Evolutionary conservation across 2,329 filamentous ascomycete genomes (phyloP).

Genomic region (Pseudocercospora macadamiae): DNA sequence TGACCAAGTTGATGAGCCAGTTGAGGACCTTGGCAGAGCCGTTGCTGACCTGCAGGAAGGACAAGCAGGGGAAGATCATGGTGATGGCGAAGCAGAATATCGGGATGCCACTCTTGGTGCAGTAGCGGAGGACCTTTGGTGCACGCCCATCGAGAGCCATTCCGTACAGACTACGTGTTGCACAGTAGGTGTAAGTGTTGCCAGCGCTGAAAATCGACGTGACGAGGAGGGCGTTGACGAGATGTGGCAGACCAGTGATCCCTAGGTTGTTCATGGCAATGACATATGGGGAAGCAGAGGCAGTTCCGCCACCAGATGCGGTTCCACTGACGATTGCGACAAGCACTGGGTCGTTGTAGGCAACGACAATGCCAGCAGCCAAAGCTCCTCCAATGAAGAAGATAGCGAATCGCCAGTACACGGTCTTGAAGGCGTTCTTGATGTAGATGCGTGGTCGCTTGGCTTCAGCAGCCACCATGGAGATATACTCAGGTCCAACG

Average conservation of each 20-base stretch:
- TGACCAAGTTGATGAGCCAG: slow-evolving; percentile 56
- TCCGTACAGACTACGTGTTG: slow-evolving; percentile 55
- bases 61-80: slow-evolving; percentile 38
- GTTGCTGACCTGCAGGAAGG: slow-evolving; percentile 39
- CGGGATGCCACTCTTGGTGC: slow-evolving; percentile 63
- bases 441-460: slow-evolving; percentile 51
- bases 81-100: slow-evolving; percentile 58
- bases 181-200: slow-evolving; percentile 58
- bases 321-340: slow-evolving; percentile 30
- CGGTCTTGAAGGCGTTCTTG: slow-evolving; percentile 54
- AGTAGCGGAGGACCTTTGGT: slow-evolving; percentile 58
- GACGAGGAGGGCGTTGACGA: slow-evolving; percentile 43
- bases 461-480: slow-evolving; percentile 53
- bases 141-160: slow-evolving; percentile 57
- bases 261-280: slow-evolving; percentile 50
- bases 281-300: slow-evolving; percentile 40
- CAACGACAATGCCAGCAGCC: slow-evolving; percentile 48
- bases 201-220: slow-evolving; percentile 59
- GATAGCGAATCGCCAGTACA: slow-evolving; percentile 52
- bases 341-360: slow-evolving; percentile 39
- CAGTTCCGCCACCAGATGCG: slow-evolving; percentile 30
- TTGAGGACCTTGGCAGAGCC: slow-evolving; percentile 36
- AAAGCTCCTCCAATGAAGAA: slow-evolving; percentile 55
- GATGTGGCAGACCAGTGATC: slow-evolving; percentile 46
- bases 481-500: slow-evolving; percentile 53